Evolutionary conservation across 139 green algal species (phyloP), one percentile per base, ranked within the genome.

Genomic region (Chlamydomonas sp.): DNA sequence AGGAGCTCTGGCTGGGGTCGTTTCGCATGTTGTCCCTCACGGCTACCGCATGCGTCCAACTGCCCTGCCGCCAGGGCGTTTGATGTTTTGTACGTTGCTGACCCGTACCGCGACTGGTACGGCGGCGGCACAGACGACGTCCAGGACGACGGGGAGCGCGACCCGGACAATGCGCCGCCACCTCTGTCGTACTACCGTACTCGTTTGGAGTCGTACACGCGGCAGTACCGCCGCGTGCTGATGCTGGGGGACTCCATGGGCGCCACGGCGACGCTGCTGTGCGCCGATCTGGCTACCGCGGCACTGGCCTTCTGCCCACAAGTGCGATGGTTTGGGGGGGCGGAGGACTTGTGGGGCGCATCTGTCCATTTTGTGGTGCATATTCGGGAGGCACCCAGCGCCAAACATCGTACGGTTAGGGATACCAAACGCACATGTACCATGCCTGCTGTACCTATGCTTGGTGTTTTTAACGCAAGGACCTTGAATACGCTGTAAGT

Each of bases 221-320:
- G n/a, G 16, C 66, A 58, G 10, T 92, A 92, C 90, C 67, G 85
- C 58, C 85, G 90, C 2, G 94, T 98, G 61, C 58, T 99, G 64
- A 93, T 98, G 88, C 88, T 99, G 57, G 97, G 97, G 0, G 97
- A 99, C 92, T 96, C 89, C 64, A 99, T 99, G 97, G 97, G 97
- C 2, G 97, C 96, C 17, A 96, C 94, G 2, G 97, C 91, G 0
- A 89, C 94, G 20, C 93, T 99, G 80, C 83, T 99, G 64, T 98
- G 98, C 90, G 87, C 91, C 8, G 77, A 86, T 5, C 85, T 96
- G 68, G 97, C 97, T 59, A 97, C 94, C 0, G 63, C 67, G 9
- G 97, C 98, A 61, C 83, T 99, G 9, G 94, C 95, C 16, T 99
- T 99, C 91, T 95, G 91, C 63, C 96, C 96, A 2, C 96, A 98